phyloP scores from a whole-genome alignment of 495 filamentous ascomycete genomes.

The Aspergillus sclerotiicarbonarius region DNA sequence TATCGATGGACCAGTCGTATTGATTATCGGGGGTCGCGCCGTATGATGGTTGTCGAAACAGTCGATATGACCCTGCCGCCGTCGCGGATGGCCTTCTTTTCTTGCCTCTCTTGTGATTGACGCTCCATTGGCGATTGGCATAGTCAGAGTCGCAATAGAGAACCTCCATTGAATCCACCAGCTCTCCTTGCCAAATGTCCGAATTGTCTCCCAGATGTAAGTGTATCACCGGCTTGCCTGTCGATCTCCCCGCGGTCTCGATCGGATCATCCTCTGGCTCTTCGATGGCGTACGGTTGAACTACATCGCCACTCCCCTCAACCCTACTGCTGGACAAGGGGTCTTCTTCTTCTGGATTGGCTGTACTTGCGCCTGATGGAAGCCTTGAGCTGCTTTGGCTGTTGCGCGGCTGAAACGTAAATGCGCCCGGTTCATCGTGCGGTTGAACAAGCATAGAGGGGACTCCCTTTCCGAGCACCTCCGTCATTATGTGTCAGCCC shows the following conservation, averaged over 20 bases:
- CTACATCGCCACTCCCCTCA: conserved; percentile 16
- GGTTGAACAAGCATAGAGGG: neutral
- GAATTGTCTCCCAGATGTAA: conserved; percentile 19
- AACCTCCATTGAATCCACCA: conserved; percentile 32
- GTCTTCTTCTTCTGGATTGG: too few species aligned
- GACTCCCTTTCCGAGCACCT: neutral
- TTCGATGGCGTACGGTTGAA: conserved; percentile 45
- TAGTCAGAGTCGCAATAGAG: conserved; percentile 27
- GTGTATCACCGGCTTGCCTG: conserved; percentile 10
- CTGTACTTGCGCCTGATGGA: neutral
- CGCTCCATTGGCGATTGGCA: conserved; percentile 1
- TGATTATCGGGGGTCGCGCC: conserved; percentile 11
- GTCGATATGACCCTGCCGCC: neutral
- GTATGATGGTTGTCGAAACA: neutral
- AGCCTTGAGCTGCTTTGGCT: neutral
- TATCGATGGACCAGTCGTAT: conserved; percentile 12
- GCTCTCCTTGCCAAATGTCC: conserved; percentile 35
- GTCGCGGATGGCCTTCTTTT: conserved; percentile 36
- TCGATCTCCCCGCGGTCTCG: neutral
- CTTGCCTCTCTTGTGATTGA: conserved; percentile 27
- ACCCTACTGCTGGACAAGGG: neutral
- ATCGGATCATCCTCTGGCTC: conserved; percentile 40
- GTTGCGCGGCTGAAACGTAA: neutral
- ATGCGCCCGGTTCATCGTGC: neutral
- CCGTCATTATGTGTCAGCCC: neutral